These are phyloP conservation scores for Pneumocystis oryctolagi DNA, from an alignment of 1,139 yeast genomes.

Conservation along the genomic window DNA sequence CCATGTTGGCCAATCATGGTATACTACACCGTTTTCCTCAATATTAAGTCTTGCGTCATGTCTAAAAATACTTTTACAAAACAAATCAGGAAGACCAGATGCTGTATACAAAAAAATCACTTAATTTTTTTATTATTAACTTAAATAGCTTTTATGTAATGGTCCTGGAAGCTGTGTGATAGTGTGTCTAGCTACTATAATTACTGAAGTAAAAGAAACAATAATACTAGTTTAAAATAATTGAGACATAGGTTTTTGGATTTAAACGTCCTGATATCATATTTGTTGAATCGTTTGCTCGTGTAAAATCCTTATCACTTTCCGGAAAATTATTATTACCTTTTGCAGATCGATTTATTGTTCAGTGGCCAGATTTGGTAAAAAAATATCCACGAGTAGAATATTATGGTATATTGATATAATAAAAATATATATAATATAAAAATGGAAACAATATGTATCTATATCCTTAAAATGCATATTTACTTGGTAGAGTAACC, in stretches of 20 bases:
- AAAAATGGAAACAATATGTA: background rate
- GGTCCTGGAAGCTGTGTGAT: slow-evolving; percentile 94
- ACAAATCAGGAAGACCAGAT: slow-evolving; percentile 19
- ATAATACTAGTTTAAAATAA: background rate
- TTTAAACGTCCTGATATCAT: slow-evolving; percentile 43
- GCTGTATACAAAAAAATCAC: slow-evolving; percentile 14
- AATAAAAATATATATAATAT: slow-evolving; percentile 4
- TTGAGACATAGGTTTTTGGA: slow-evolving; percentile 27
- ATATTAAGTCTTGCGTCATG: slow-evolving; percentile 21
- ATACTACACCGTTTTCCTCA: slow-evolving; percentile 42
- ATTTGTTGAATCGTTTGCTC: slow-evolving; percentile 77
- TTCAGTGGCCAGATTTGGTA: slow-evolving; percentile 72
- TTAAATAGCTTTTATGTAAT: slow-evolving; percentile 41
- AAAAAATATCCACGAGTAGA: slow-evolving; percentile 47
- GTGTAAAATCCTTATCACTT: slow-evolving; percentile 61
- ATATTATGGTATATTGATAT: slow-evolving; percentile 63
- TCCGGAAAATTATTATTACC: slow-evolving; percentile 55
- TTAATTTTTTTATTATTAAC: slow-evolving; percentile 9
- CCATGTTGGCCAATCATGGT: slow-evolving; percentile 48
- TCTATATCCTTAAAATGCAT: background rate
- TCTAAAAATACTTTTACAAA: slow-evolving; percentile 19
- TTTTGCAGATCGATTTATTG: slow-evolving; percentile 54
- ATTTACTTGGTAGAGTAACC: background rate
- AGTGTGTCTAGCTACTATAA: slow-evolving; percentile 46
- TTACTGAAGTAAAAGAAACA: slow-evolving; percentile 28